These are phyloP conservation scores for Phoma sp. DNA, from an alignment of 2,329 filamentous ascomycete genomes.

Conservation along the genomic window DNA sequence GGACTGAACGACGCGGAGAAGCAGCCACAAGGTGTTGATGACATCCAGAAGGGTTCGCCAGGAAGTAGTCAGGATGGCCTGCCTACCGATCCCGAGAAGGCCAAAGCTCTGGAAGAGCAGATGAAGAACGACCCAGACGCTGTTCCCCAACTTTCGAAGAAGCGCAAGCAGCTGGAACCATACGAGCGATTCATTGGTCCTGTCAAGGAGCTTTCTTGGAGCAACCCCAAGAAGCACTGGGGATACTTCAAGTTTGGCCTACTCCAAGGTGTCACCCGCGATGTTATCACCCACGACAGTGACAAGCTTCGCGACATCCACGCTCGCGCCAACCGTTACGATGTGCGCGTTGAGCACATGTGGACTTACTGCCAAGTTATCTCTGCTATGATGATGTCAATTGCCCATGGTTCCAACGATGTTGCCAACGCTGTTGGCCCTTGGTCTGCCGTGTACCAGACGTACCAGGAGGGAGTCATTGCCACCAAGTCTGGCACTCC, in stretches of 20 bases:
- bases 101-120: constrained; percentile 24
- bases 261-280: constrained; percentile 52
- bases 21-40: constrained; percentile 8
- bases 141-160: constrained; percentile 16
- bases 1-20: constrained; percentile 14
- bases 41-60: constrained; percentile 14
- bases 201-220: constrained; percentile 40
- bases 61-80: constrained; percentile 13
- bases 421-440: constrained; percentile 64
- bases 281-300: constrained; percentile 52
- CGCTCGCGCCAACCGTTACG: constrained; percentile 54
- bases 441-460: constrained; percentile 68
- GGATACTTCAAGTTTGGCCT: constrained; percentile 55
- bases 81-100: constrained; percentile 19
- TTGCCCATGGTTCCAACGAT: constrained; percentile 74
- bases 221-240: constrained; percentile 40
- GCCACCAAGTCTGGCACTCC: constrained; percentile 60
- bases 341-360: constrained; percentile 57
- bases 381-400: constrained; percentile 73
- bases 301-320: constrained; percentile 50
- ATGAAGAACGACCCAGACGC: constrained; percentile 14
- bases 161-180: constrained; percentile 39
- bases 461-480: constrained; percentile 62
- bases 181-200: constrained; percentile 47
- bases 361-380: constrained; percentile 54